These are phyloP conservation scores for Carpinus fangiana DNA, from an alignment of 306 rosid genomes.

Conservation along the genomic window DNA sequence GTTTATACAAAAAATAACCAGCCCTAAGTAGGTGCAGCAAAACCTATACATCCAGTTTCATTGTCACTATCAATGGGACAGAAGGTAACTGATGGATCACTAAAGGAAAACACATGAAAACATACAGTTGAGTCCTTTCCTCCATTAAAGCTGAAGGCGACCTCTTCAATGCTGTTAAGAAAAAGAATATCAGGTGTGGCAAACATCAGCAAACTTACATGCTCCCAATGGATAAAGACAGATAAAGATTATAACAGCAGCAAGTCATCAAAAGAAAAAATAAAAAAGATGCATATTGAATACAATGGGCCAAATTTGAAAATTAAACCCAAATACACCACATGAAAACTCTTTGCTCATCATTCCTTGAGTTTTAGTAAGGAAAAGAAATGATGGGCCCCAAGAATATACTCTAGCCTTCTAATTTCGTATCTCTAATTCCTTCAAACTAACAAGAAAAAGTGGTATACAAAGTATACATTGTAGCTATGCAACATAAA, in stretches of 20 bases:
- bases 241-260: neutral
- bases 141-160: conserved; percentile 94
- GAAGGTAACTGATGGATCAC: conserved; percentile 14
- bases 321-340: neutral
- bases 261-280: neutral
- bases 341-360: neutral
- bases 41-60: conserved; percentile 59
- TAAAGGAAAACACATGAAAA: conserved; percentile 30
- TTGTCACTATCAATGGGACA: conserved; percentile 26
- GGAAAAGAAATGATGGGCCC: neutral
- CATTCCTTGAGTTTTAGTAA: neutral
- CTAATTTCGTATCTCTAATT: neutral
- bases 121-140: conserved; percentile 98
- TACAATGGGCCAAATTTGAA: neutral
- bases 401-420: neutral
- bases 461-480: neutral
- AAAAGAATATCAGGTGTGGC: conserved; percentile 27
- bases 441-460: neutral
- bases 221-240: neutral
- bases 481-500: neutral
- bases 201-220: conserved; percentile 24
- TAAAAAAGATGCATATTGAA: neutral
- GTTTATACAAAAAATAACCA: conserved; percentile 76
- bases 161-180: conserved; percentile 73
- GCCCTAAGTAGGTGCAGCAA: conserved; percentile 94